phyloP scores from a whole-genome alignment of 768 basidiomycete species.

The Trametes coccinea region DNA sequence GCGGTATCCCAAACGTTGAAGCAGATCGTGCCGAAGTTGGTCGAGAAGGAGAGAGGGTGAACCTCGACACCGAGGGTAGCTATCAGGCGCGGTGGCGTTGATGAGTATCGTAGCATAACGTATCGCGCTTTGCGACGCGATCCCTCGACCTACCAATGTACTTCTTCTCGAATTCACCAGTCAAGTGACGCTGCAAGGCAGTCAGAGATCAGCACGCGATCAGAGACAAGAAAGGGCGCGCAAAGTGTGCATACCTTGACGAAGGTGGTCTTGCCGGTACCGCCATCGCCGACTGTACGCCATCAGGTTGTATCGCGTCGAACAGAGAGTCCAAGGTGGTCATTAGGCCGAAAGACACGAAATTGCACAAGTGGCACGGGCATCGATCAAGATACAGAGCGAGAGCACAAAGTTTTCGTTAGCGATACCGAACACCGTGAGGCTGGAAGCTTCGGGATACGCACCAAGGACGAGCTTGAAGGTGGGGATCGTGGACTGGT shows the following conservation, averaged over 20 bases:
- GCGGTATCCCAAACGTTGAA: constrained; percentile 99
- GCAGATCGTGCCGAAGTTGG: constrained; percentile 98
- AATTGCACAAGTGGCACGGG: constrained; percentile 23
- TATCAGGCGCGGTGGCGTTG: constrained; percentile 36
- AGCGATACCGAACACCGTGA: constrained; percentile 13
- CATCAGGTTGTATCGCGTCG: constrained; percentile 23
- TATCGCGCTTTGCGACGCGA: constrained; percentile 17
- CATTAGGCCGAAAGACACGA: constrained; percentile 22
- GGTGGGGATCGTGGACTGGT: constrained; percentile 60
- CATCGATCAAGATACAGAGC: constrained; percentile 55
- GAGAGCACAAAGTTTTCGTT: constrained; percentile 32
- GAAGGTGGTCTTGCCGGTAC: constrained; percentile 97
- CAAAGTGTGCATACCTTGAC: constrained; percentile 70
- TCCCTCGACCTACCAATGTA: constrained; percentile 79
- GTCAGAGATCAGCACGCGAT: constrained; percentile 59
- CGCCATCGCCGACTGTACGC: constrained; percentile 85
- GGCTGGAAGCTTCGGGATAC: constrained; percentile 31
- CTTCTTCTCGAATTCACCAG: constrained; percentile 99
- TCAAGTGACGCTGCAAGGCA: constrained; percentile 82
- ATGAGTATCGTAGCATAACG: constrained; percentile 10
- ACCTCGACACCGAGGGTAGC: constrained; percentile 99
- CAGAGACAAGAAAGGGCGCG: constrained; percentile 30
- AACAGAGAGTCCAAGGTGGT: constrained; percentile 23
- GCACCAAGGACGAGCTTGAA: constrained; percentile 99
- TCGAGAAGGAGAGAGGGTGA: constrained; percentile 92